Conservation (phyloP, 768 basidiomycete species). For the Baorangia bicolor region DNA sequence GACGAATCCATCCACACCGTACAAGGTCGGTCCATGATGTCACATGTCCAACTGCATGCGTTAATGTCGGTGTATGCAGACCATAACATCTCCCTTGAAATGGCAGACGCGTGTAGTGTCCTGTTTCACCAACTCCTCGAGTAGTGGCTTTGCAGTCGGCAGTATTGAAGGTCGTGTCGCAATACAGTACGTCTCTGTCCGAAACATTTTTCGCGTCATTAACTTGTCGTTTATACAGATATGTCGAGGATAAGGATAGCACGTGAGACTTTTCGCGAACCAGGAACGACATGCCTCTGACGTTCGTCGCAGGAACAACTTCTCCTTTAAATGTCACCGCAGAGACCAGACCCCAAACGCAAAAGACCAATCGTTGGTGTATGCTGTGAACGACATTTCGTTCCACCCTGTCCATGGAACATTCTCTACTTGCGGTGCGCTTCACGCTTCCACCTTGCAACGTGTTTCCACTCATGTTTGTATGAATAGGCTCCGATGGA, state of each 20-base stretch:
- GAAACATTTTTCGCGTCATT: background rate
- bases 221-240: conserved; percentile 43
- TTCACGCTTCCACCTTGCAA: conserved; percentile 19
- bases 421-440: conserved; percentile 73
- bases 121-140: conserved; percentile 69
- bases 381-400: conserved; percentile 80
- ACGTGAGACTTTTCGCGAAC: conserved; percentile 42
- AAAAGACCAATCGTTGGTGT: conserved; percentile 71
- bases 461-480: conserved; percentile 16
- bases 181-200: conserved; percentile 71
- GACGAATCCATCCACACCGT: conserved; percentile 72
- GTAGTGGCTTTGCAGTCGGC: conserved; percentile 77
- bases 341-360: conserved; percentile 52
- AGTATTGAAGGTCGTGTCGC: conserved; percentile 92
- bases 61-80: conserved; percentile 41
- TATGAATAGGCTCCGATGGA: conserved; percentile 66
- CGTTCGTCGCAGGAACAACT: conserved; percentile 56
- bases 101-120: conserved; percentile 90
- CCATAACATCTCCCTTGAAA: conserved; percentile 82
- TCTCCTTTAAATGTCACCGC: conserved; percentile 85
- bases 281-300: background rate
- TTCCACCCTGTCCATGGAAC: conserved; percentile 87
- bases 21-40: conserved; percentile 53
- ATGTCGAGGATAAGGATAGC: conserved; percentile 81
- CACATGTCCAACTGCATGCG: background rate